Evolutionary conservation across 192 early-diverging fungal genomes (phyloP), one percentile per base, ranked within the genome.

Genomic region (Blastocladiella britannica): DNA sequence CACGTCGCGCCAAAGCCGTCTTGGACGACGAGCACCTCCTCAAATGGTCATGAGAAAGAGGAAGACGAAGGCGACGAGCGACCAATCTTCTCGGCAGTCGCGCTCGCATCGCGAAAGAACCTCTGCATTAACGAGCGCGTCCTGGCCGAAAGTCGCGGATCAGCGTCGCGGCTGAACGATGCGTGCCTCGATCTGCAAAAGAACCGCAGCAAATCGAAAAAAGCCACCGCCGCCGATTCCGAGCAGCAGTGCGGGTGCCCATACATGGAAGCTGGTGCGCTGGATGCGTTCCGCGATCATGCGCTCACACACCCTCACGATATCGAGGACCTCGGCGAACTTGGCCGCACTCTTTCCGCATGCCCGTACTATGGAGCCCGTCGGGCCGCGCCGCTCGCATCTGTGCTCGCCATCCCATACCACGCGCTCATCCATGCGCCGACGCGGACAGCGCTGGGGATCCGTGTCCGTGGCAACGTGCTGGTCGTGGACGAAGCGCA

Each of bases 311-410:
- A 58, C 2, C 62, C 81, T 0, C 70, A 70, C 54, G 93, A 93
- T 62, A 97, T 97, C 53, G 93, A 92, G 57, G 90, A 93, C 23
- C 62, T 93, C 25, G 81, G 77, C 2, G 65, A 59, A 25, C 60
- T 86, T 0, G 90, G 88, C 0, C 64, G 70, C 24, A 56, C 68
- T 24, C 58, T 74, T 2, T 52, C 65, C 5, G 74, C 73, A 0
- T 93, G 89, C 61, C 79, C 91, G 0, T 93, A 96, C 61, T 93
- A 93, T 60, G 92, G 86, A 18, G 65, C 82, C 5, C 67, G 90
- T 8, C 64, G 73, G 8, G 70, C 79, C 0, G 71, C 73, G 27
- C 60, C 65, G 29, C 66, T 70, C 25, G 66, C 75, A 47, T 67
- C 89, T 68, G 67, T 93, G 7, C 82, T 96, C 0, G 81, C 83